phyloP scores from a whole-genome alignment of 768 basidiomycete species.

The Guyanaporus albipodus region DNA sequence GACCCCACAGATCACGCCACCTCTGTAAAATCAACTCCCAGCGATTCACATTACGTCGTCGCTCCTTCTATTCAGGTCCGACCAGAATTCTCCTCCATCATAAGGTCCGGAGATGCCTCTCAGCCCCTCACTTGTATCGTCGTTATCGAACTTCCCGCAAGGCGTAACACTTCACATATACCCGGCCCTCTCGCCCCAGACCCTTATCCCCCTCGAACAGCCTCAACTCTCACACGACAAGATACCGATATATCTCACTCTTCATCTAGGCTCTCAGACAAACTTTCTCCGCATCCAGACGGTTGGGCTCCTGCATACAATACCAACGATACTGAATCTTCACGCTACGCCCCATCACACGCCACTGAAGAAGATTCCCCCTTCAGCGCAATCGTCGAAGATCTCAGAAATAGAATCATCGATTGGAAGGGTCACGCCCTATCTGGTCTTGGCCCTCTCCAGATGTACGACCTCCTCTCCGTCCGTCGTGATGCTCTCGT shows the following conservation, averaged over 20 bases:
- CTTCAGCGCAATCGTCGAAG: constrained; percentile 81
- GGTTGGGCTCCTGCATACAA: constrained; percentile 27
- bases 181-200: constrained; percentile 55
- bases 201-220: constrained; percentile 35
- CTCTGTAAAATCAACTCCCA: constrained; percentile 45
- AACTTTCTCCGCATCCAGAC: constrained; percentile 21
- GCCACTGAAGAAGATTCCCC: constrained; percentile 61
- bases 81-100: constrained; percentile 83
- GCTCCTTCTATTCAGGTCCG: constrained; percentile 92
- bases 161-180: constrained; percentile 48
- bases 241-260: constrained; percentile 21
- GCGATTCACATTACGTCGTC: constrained; percentile 68
- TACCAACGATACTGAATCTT: constrained; percentile 30
- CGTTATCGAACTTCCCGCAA: constrained; percentile 85
- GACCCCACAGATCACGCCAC: constrained; percentile 70
- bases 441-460: constrained; percentile 82
- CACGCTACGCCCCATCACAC: constrained; percentile 26
- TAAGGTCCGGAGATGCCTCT: constrained; percentile 61
- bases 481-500: constrained; percentile 87
- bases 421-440: constrained; percentile 96
- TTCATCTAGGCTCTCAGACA: constrained; percentile 10
- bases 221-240: constrained; percentile 17
- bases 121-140: constrained; percentile 94
- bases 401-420: constrained; percentile 84
- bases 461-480: constrained; percentile 88